Evolutionary conservation across 1,139 yeast species (phyloP), one percentile per base, ranked within the genome.

Genomic region (Candida anutae): DNA sequence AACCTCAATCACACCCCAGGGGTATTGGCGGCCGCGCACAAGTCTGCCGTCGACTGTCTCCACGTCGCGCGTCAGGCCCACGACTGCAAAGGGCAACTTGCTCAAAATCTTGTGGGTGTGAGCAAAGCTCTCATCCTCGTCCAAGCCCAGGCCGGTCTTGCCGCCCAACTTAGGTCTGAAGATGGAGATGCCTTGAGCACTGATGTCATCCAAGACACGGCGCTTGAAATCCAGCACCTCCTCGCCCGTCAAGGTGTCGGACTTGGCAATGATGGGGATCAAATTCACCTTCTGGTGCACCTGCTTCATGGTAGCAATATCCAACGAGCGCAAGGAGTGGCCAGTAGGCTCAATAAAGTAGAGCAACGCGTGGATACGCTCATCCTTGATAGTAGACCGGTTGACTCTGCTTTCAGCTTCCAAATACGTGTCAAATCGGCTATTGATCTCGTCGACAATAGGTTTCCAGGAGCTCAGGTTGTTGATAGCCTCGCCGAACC

Each of bases 281-380:
- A 90, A 69, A 53, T 90, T 90, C 36, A 90, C 96, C 58, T 85
- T 87, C 50, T 80, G 80, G 61, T 87, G 95, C 35, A 90, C 74
- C 53, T 78, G 77, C 52, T 79, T 79, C 90, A 90, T 85, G 46
- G 87, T 82, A 35, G 76, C 78, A 40, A 90, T 78, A 54, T 93
- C 99, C 48, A 93, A 69, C 13, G 95, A 77, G 54, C 79, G 83
- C 53, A 90, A 72, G 22, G 87, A 77, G 58, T 90, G 98, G 33
- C 96, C 98, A 15, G 97, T 88, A 45, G 97, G 98, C 59, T 88
- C 97, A 48, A 93, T 83, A 46, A 93, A 85, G 58, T 83, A 87
- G 36, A 87, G 62, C 47, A 83, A 74, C 20, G 95, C 95, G 51
- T 87, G 95, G 31, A 87, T 71, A 52, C 95, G 77, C 46, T 77